A percentile compares a stretch with the other conserved stretches of the same genome.
phyloP scores from a whole-genome alignment of 371 early-diverging fungal species.

The Mortierella sp. region DNA sequence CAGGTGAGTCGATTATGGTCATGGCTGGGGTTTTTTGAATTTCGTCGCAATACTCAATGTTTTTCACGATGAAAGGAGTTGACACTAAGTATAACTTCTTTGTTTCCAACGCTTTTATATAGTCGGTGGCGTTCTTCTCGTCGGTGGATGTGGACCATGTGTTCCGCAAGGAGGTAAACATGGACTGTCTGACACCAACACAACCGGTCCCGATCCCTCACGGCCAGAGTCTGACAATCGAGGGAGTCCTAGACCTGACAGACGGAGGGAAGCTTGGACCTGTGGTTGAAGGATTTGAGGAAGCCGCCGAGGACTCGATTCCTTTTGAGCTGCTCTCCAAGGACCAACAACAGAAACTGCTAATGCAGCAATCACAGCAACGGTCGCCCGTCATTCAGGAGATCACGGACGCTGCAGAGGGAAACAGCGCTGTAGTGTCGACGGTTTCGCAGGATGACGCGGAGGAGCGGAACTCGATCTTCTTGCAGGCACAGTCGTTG shows the following conservation, averaged over 20 bases:
- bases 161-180: constrained; percentile 91
- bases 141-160: constrained; percentile 95
- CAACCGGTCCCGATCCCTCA: constrained; percentile 71
- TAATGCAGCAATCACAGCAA: constrained; percentile 18
- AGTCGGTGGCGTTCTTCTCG: constrained; percentile 96
- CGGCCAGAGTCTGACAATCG: constrained; percentile 70
- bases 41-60: too few relatives aligned
- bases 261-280: constrained; percentile 27
- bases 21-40: too few relatives aligned
- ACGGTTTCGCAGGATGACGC: constrained; percentile 14
- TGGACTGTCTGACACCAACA: constrained; percentile 85
- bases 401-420: background rate
- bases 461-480: constrained; percentile 21
- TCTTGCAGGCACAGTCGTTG: constrained; percentile 47
- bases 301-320: constrained; percentile 23
- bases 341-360: constrained; percentile 25
- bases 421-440: background rate
- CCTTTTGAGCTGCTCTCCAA: constrained; percentile 23
- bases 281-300: constrained; percentile 17
- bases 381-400: background rate
- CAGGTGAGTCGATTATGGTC: constrained; percentile 68
- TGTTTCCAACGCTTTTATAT: constrained; percentile 4
- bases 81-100: background rate
- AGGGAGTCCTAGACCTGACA: constrained; percentile 61
- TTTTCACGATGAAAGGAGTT: too few relatives aligned